Evolutionary conservation across 495 filamentous ascomycete genomes (phyloP), one percentile per base, ranked within the genome.

Genomic region (Penicillium canariense): DNA sequence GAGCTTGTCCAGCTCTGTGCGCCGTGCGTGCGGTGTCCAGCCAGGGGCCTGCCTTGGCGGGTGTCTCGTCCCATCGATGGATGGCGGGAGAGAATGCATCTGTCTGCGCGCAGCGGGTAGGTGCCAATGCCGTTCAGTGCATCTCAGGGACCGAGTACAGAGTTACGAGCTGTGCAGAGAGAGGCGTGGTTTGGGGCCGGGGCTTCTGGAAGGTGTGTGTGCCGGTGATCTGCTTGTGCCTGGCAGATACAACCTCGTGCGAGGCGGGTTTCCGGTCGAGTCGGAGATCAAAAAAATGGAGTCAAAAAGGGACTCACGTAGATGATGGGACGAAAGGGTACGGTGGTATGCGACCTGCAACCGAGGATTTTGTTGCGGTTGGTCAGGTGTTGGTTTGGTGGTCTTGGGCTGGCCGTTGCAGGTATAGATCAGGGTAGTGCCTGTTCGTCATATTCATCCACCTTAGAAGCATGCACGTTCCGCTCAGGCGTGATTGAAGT

Each of bases 21-120:
- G 44, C 30, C 49, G 47, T 44, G 20, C 14, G 23, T 23, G n/a
- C n/a, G n/a, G n/a, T n/a, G n/a, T 5, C 18, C 38, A 23, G 20
- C 9, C 20, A 40, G 9, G 5, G 25, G 36, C 27, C n/a, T 36
- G 30, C 11, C 22, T 1, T 35, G 15, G 12, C 12, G 27, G 36
- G 22, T 40, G 49, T 32, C 36, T 53, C 3, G 48, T 28, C 9
- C 17, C 34, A 18, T 36, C 30, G 11, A 5, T 31, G 3, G 10
- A 32, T 51, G 15, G 32, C 31, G 39, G 32, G 20, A 55, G 47
- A 61, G 50, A 55, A 48, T 56, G 59, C 43, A 58, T 31, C 22
- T n/a, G 32, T 44, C 48, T 50, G 55, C 60, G 57, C 58, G 58
- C 60, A 43, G 47, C 63, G 57, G 62, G 60, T 59, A 59, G 25